These are phyloP conservation scores for Cnidoscolus chayamansa DNA, from an alignment of 441 rosid genomes.

Conservation along the genomic window DNA sequence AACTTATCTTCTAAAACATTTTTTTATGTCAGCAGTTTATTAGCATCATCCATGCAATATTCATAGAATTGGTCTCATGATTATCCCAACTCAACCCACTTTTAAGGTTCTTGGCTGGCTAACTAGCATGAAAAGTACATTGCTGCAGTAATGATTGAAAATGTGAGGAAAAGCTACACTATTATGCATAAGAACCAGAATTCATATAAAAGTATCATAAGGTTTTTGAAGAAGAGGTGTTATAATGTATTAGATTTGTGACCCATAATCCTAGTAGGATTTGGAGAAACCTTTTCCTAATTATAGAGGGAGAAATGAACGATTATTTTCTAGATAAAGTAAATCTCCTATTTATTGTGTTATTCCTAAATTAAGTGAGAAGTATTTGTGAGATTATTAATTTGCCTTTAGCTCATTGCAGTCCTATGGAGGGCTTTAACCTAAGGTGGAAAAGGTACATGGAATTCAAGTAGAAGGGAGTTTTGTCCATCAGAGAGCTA, in stretches of 20 bases:
- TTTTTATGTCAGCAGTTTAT: background rate
- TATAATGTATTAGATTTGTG: background rate
- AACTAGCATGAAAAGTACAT: background rate
- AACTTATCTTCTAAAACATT: background rate
- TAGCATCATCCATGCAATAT: background rate
- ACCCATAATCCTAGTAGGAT: too few relatives aligned
- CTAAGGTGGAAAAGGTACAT: too few relatives aligned
- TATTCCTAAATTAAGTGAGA: too few relatives aligned
- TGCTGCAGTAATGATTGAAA: background rate
- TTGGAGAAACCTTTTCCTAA: too few relatives aligned
- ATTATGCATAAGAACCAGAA: background rate
- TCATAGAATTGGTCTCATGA: background rate
- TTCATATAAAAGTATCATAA: background rate
- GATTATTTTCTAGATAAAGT: too few relatives aligned
- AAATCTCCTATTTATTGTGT: too few relatives aligned
- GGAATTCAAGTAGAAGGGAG: too few relatives aligned
- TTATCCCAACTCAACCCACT: background rate
- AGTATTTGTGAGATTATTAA: too few relatives aligned
- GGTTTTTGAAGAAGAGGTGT: background rate
- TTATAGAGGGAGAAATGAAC: too few relatives aligned
- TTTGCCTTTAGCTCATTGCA: too few relatives aligned
- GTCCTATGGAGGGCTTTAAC: too few relatives aligned
- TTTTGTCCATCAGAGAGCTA: too few relatives aligned
- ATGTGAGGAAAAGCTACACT: background rate
- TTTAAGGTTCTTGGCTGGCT: conserved; percentile 1